Evolutionary conservation across 495 filamentous ascomycete species (phyloP), one percentile per base, ranked within the genome.

Genomic region (Clavariopsis aquatica): DNA sequence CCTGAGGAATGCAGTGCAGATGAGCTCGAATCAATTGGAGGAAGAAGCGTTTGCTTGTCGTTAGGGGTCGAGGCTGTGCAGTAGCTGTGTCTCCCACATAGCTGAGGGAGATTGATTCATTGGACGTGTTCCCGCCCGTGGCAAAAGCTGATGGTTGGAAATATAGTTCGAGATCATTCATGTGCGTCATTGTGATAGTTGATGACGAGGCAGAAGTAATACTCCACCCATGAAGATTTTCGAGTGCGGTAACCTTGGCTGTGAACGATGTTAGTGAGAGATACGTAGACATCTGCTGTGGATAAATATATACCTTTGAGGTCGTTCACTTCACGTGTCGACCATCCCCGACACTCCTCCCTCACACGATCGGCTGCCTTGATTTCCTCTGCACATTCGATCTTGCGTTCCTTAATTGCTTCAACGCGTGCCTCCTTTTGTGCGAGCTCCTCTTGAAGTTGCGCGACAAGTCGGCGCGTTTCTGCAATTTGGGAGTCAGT

Each of bases 291-390:
- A 22, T 28, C n/a, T 13, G 23, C 23, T 12, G 15, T 20, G 52
- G 36, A 10, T 62, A 45, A 64, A 59, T n/a, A 68, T 81, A 70
- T 77, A 91, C 89, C 82, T 80, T 93, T 90, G 8, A 93, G 78
- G 24, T 80, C 80, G 55, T 76, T 79, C 57, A 98, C 87, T 72
- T 98, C 94, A 19, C 79, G 83, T 28, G 86, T 82, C 62, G 86
- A 94, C 89, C 92, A 96, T 22, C 94, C 92, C 19, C 92, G 84
- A 73, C 88, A 96, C 69, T 94, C 87, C 73, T 96, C 91, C 65
- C 88, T 85, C 36, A 95, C 79, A 59, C 86, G 87, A 70, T 97
- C 92, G 0, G 93, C 91, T 68, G 92, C 87, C 56, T 84, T 81
- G 58, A 96, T 97, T 31, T 92, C 90, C 4, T 82, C 81, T 20